Base-by-base conservation (phyloP, 371 early-diverging fungal genomes). In the Mucor plumbeus region DNA sequence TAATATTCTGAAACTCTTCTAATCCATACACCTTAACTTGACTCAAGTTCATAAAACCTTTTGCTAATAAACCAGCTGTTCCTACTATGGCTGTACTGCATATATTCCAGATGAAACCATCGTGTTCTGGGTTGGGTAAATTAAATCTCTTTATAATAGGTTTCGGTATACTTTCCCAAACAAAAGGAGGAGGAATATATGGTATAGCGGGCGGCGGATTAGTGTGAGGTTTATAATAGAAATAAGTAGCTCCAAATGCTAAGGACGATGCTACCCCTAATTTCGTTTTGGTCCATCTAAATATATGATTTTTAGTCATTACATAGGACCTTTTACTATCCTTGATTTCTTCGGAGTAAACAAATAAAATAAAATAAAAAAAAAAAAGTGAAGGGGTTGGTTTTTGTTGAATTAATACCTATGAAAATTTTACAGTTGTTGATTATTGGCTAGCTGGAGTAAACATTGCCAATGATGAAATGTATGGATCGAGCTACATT, bases 31-130 rank as follows among this genome's bases (percentile, higher is more conserved):
- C 83, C 4, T 75, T 75, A 2, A 87, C 85, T 33, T 75, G 68
- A 50, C 87, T 84, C 34, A 82, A 82, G 0, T 79, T 80, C 57
- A 92, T 65, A 56, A 91, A 86, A 17, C 77, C 48, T 64, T 89
- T 89, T 55, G 83, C 71, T 1, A 84, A 69, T 8, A 74, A 15
- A 5, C 84, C 82, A n/a, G 82, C 75, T 7, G 74, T 63, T 8
- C 82, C 82, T 8, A 89, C 70, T 0, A 84, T 78, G 0, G 71
- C 69, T 14, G 77, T 68, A 55, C 84, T 85, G 14, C 77, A 70
- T 8, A 76, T 65, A 63, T 79, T 66, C 90, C 90, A 90, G 63
- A 85, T 65, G 17, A 53, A 10, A n/a, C 70, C 77, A 44, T 68
- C 72, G 9, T 61, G 9, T 13, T 57, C 58, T 36, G 72, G 72